A percentile compares a stretch with the other conserved stretches of the same genome.
These are phyloP conservation scores for Protea cynaroides DNA, from an alignment of 164 flowering plant species.

Conservation along the genomic window DNA sequence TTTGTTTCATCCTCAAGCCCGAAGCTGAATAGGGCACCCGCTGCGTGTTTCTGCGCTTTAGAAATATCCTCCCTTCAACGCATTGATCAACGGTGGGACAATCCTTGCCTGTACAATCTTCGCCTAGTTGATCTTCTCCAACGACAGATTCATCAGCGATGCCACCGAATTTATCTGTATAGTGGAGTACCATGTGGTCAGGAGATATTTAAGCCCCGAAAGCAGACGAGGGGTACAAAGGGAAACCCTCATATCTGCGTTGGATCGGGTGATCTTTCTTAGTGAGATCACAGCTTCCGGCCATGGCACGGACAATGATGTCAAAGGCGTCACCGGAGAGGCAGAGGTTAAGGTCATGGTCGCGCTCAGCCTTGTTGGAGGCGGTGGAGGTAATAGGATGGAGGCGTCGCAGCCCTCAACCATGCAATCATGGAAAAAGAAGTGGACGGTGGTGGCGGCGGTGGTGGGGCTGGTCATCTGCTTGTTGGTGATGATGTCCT, in stretches of 20 bases:
- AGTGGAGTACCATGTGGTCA: constrained; percentile 38
- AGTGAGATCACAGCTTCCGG: constrained; percentile 42
- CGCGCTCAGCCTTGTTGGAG: too few relatives aligned
- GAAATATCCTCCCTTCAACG: constrained; percentile 50
- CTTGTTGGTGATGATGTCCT: too few relatives aligned
- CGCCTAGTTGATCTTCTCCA: constrained; percentile 75
- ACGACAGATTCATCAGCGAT: constrained; percentile 72
- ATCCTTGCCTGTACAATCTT: constrained; percentile 84
- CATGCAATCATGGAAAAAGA: too few relatives aligned
- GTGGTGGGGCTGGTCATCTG: too few relatives aligned
- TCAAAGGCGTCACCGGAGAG: too few relatives aligned
- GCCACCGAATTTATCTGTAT: constrained; percentile 79
- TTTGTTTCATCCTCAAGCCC: constrained; percentile 79
- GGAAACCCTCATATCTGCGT: constrained; percentile 40
- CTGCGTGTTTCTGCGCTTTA: constrained; percentile 87
- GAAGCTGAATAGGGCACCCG: constrained; percentile 87
- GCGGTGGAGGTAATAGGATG: too few relatives aligned
- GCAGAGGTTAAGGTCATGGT: too few relatives aligned
- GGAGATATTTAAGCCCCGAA: constrained; percentile 33
- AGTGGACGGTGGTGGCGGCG: too few relatives aligned
- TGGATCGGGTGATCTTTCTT: constrained; percentile 46
- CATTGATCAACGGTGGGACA: constrained; percentile 61
- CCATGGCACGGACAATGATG: too few relatives aligned
- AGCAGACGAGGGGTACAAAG: constrained; percentile 59
- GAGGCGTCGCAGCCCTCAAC: too few relatives aligned